phyloP scores from a whole-genome alignment of 805 yeast genomes.

The Saturnispora dispora region DNA sequence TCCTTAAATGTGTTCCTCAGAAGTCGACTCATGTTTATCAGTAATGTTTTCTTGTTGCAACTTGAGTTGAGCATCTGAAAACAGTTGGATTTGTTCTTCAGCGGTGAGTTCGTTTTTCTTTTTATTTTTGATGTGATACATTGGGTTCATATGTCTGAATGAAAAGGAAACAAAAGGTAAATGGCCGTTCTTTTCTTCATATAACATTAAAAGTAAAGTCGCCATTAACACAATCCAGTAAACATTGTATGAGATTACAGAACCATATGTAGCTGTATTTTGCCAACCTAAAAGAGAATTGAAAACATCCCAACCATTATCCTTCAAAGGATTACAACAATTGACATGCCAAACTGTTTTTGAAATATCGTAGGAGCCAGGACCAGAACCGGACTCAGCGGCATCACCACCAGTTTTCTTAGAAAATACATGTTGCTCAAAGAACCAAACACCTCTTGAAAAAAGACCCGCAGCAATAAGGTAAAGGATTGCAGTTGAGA shows the following conservation, averaged over 20 bases:
- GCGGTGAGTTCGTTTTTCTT: conserved; percentile 47
- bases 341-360: conserved; percentile 90
- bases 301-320: conserved; percentile 95
- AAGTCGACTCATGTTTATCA: not conserved
- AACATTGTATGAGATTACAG: conserved; percentile 77
- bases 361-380: conserved; percentile 83
- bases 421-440: conserved; percentile 61
- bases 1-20: not conserved
- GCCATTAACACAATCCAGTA: conserved; percentile 73
- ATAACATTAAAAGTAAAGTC: conserved; percentile 53
- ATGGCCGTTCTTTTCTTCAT: conserved; percentile 77
- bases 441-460: conserved; percentile 88
- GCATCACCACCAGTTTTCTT: conserved; percentile 86
- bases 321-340: conserved; percentile 90
- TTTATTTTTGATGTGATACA: conserved; percentile 62
- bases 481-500: conserved; percentile 83
- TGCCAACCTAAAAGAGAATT: conserved; percentile 96
- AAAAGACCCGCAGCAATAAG: conserved; percentile 87
- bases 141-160: conserved; percentile 55
- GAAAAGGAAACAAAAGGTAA: conserved; percentile 51
- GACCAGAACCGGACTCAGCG: conserved; percentile 85
- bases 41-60: not conserved
- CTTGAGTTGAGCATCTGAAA: conserved; percentile 31
- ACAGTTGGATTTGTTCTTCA: conserved; percentile 46
- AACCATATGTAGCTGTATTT: conserved; percentile 90